Conservation (phyloP, 139 green algal species). For the Tetraselmis striata region DNA sequence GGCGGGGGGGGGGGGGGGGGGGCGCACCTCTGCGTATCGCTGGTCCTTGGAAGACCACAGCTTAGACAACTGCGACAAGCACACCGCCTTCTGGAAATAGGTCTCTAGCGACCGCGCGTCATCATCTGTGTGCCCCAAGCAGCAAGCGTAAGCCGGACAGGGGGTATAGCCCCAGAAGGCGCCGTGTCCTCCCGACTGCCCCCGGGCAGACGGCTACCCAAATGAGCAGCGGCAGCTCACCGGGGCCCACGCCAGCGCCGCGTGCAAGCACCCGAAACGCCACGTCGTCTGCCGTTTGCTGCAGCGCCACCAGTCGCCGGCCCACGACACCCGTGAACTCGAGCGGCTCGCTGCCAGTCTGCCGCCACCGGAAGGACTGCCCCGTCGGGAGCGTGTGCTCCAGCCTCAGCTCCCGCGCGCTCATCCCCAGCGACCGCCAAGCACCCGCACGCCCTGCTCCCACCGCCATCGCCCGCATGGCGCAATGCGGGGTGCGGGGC, state of each 20-base stretch:
- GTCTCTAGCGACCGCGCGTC: not conserved
- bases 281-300: slow-evolving; percentile 62
- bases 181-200: slow-evolving; percentile 27
- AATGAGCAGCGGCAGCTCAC: not conserved
- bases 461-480: not conserved
- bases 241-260: not conserved
- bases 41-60: not conserved
- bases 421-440: slow-evolving; percentile 44
- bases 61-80: not conserved
- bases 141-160: too few species aligned
- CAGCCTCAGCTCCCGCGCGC: slow-evolving; percentile 48
- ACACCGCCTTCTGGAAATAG: not conserved
- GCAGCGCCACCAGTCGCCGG: slow-evolving; percentile 48
- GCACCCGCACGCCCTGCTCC: not conserved
- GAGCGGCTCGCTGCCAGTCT: slow-evolving; percentile 8
- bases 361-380: slow-evolving; percentile 77
- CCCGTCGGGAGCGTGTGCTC: slow-evolving; percentile 75
- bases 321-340: slow-evolving; percentile 76
- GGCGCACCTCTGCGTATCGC: not conserved
- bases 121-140: too few species aligned
- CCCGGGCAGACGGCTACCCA: not conserved
- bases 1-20: too few species aligned
- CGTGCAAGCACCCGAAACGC: slow-evolving; percentile 61
- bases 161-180: slow-evolving; percentile 29
- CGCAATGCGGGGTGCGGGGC: too few species aligned